These are phyloP conservation scores for Zarea fungicola DNA, from an alignment of 2,329 filamentous ascomycete genomes.

Conservation along the genomic window DNA sequence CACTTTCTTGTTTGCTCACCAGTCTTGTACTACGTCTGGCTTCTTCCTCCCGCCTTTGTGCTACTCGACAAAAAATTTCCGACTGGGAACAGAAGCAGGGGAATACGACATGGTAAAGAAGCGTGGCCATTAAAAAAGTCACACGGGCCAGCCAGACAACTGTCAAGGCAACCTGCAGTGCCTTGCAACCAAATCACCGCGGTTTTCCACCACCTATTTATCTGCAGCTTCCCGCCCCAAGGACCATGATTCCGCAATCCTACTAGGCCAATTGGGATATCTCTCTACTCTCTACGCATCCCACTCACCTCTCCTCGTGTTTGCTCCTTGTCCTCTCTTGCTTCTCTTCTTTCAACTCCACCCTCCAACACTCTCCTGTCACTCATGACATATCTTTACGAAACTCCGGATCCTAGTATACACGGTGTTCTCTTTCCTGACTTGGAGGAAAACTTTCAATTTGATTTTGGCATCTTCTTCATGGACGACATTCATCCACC, in stretches of 20 bases:
- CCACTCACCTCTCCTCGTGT: neutral
- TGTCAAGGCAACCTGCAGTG: neutral
- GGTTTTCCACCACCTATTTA: constrained; percentile 1
- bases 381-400: constrained; percentile 10
- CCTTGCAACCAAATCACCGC: neutral
- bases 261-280: neutral
- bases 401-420: constrained; percentile 6
- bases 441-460: neutral
- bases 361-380: neutral
- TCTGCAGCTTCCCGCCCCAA: constrained; percentile 2
- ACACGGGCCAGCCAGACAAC: too few species aligned
- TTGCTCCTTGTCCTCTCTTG: neutral
- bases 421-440: constrained; percentile 5
- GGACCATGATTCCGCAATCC: neutral
- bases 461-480: constrained; percentile 8
- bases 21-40: neutral
- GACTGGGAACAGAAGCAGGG: neutral
- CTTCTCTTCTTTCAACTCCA: neutral
- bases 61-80: neutral
- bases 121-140: neutral
- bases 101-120: neutral
- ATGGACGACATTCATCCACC: constrained; percentile 7
- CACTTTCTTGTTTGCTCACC: neutral
- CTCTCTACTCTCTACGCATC: neutral
- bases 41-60: neutral